A percentile compares a stretch with the other conserved stretches of the same genome.
Evolutionary conservation across 257 asterid species (phyloP).

Genomic region (Rehmannia glutinosa): DNA sequence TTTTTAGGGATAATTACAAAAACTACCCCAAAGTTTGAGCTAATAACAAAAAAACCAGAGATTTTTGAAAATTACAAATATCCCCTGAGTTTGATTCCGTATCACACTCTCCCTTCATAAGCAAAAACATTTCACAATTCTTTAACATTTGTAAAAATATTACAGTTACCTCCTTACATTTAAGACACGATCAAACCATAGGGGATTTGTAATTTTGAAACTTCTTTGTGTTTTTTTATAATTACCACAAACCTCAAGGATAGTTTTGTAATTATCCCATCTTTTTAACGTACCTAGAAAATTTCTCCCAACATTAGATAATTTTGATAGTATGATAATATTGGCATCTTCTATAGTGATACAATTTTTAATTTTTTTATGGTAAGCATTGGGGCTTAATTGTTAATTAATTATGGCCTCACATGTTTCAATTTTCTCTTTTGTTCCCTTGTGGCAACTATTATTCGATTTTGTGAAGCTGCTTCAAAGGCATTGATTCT

Average conservation of each 20-base stretch:
- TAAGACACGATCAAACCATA: too few relatives aligned
- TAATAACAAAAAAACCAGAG: not conserved
- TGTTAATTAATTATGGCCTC: conserved; percentile 17
- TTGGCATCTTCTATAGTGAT: conserved; percentile 12
- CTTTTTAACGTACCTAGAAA: too few relatives aligned
- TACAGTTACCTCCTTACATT: too few relatives aligned
- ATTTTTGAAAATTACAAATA: too few relatives aligned
- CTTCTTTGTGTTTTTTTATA: too few relatives aligned
- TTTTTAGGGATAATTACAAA: not conserved
- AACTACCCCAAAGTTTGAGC: not conserved
- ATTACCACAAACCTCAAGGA: not conserved
- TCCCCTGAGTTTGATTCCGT: too few relatives aligned
- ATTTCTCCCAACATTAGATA: too few relatives aligned
- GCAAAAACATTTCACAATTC: too few relatives aligned
- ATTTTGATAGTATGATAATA: not conserved
- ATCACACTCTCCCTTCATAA: too few relatives aligned
- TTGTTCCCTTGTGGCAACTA: conserved; percentile 22
- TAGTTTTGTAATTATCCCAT: not conserved
- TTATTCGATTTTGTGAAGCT: conserved; percentile 22
- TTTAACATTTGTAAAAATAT: too few relatives aligned
- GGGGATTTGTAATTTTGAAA: too few relatives aligned
- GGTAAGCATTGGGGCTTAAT: too few relatives aligned
- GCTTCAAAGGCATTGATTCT: conserved; percentile 9
- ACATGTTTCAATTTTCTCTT: conserved; percentile 19
- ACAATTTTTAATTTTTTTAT: not conserved